Base-by-base conservation (phyloP, 768 basidiomycete species). In the Tylopilus rubrobrunneus region DNA sequence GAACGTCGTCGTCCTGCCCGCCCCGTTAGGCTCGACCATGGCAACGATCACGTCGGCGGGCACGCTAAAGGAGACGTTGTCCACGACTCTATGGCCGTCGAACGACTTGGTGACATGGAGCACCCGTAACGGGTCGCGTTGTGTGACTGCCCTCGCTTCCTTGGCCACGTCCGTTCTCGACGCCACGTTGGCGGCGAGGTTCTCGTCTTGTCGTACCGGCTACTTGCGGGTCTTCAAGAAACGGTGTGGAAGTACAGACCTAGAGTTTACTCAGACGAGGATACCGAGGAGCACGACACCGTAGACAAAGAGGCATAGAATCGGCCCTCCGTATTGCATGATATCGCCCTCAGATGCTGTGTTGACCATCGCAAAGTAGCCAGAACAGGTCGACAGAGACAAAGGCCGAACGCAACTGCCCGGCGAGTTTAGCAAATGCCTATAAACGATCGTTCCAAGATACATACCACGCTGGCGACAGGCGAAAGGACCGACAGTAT, bases 351-450 rank as follows among this genome's bases (percentile, higher is more conserved):
- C 69, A 1, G 81, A 77, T 1, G 0, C 56, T 0, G 76, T 25
- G 25, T 3, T 77, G 27, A 83, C 76, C 85, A 53, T 83, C 70
- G 61, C 89, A 90, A 4, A 89, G 78, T 4, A 91, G 71, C 12
- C 83, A 84, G 69, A 91, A 92, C 4, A 89, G 67, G 62, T 91
- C 90, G 58, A 87, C 76, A 0, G 89, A 87, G n/a, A 92, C 80
- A 19, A 92, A 76, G 4, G 80, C 79, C 0, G 87, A 82, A 41
- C 89, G 78, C 40, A 81, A 66, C 87, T 88, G 53, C 43, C 15
- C 15, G 9, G 5, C 2, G 5, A 21, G 8, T 27, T 67, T 28
- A 56, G 39, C 7, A 25, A n/a, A 45, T 10, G 3, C 2, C n/a
- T 25, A 7, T 9, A 7, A 17, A 27, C 3, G 15, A 31, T 37